phyloP scores from a whole-genome alignment of 257 asterid genomes.

The Solanum acaule region DNA sequence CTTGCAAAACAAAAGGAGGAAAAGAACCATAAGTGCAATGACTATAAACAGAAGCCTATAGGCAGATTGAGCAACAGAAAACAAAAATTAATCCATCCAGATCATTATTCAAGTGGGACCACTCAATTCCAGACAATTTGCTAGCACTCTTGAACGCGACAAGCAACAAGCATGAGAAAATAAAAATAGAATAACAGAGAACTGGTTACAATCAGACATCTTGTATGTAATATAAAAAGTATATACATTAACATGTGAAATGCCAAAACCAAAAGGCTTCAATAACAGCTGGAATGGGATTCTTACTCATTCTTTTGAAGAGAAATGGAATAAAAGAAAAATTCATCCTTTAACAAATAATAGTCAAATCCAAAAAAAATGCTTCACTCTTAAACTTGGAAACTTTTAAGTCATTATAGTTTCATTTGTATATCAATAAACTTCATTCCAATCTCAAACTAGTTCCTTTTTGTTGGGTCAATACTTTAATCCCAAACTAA shows the following conservation, averaged over 20 bases:
- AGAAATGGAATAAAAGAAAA: not conserved
- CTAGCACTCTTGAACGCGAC: not conserved
- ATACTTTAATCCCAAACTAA: not conserved
- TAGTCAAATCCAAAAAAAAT: not conserved
- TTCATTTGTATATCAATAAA: not conserved
- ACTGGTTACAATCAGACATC: not conserved
- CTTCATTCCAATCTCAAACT: not conserved
- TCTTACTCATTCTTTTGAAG: not conserved
- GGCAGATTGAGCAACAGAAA: not conserved
- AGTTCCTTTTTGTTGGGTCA: not conserved
- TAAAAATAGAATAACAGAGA: not conserved
- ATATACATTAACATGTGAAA: not conserved
- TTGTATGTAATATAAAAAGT: not conserved
- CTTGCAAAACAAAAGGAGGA: not conserved
- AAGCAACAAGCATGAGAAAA: not conserved
- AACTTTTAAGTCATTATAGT: not conserved
- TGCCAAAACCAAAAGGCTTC: not conserved
- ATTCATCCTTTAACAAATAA: not conserved
- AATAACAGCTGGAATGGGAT: not conserved
- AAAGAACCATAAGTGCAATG: not conserved
- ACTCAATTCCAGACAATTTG: not conserved
- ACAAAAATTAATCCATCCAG: not conserved
- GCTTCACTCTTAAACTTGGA: not conserved
- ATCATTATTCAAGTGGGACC: not conserved
- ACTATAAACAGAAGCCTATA: not conserved